Evolutionary conservation across 1,284 basidiomycete genomes (phyloP), one percentile per base, ranked within the genome.

Genomic region (Cryptococcus amylolentus): DNA sequence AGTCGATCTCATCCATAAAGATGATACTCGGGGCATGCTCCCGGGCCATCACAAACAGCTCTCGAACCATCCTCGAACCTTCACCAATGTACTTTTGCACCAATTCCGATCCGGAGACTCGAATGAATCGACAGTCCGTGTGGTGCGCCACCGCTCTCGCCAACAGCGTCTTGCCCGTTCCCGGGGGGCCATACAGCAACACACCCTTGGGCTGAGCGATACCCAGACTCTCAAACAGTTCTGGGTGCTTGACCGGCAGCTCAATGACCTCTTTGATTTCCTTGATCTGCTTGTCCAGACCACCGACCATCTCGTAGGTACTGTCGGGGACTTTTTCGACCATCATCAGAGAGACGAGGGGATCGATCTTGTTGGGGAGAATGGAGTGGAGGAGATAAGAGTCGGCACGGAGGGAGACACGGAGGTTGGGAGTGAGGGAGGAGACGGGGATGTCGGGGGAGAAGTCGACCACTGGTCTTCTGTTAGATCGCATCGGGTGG

Each of bases 1-100:
- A 94, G 79, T 98, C 95, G 66, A 98, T 98, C 78, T 98, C 95
- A 79, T 98, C 95, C 92, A 98, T 98, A 81, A 98, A 98, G 74
- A 98, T 96, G 80, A 98, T 98, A 75, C 88, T 90, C n/a, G 96
- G 95, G 27, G 95, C 95, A 73, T 98, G 94, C 77, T 98, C 95
- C 63, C 94, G 80, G 2, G 96, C 95, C 95, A 98, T 98, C 63
- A 98, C 92, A 81, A 98, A 98, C 54, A 98, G 79, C 80, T 98
- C 95, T 58, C 95, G 84, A 41, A 96, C 93, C 92, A 95, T 96
- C 60, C 95, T 82, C 62, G 88, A 90, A 44, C 95, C 95, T 79
- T 98, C 95, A 57, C 95, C 95, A 67, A 98, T 97, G 74, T 98
- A 98, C 81, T 98, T 98, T 79, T 98, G 95, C 60, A 98, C 95